These are phyloP conservation scores for Ophiostoma australiae DNA, from an alignment of 2,329 filamentous ascomycete genomes.

Conservation along the genomic window DNA sequence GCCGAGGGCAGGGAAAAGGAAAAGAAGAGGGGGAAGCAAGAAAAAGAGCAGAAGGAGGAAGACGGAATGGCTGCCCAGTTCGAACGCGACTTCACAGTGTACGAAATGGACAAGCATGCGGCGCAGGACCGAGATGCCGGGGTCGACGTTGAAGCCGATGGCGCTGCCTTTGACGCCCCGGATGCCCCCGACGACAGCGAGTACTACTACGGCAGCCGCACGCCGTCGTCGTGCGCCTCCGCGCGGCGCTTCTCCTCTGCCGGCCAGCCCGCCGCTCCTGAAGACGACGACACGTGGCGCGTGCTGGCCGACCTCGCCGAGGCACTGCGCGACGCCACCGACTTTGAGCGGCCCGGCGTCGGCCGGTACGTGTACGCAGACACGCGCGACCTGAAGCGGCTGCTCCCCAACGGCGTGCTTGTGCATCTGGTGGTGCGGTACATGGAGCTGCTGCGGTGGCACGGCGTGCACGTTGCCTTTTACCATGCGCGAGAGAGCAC, in stretches of 20 bases:
- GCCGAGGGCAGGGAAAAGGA: neutral
- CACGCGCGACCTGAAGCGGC: neutral
- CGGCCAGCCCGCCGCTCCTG: neutral
- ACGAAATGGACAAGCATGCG: neutral
- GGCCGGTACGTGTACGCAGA: slow-evolving; percentile 18
- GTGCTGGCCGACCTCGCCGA: neutral
- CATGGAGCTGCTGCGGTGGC: slow-evolving; percentile 19
- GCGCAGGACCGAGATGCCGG: neutral
- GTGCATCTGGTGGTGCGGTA: slow-evolving; percentile 21
- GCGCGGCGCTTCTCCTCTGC: neutral
- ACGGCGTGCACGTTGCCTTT: slow-evolving; percentile 20
- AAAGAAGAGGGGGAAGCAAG: neutral
- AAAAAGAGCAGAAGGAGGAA: neutral
- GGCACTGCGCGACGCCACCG: neutral
- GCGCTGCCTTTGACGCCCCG: neutral
- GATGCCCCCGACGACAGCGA: neutral
- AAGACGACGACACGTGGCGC: neutral
- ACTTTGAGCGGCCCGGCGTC: slow-evolving; percentile 15
- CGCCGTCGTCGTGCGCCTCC: neutral
- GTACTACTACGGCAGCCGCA: neutral
- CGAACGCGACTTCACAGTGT: neutral
- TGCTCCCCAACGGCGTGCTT: slow-evolving; percentile 18
- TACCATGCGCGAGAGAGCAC: neutral
- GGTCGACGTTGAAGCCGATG: neutral
- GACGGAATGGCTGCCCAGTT: neutral